Percentiles rank a stretch among this genome's conserved stretches.
Conservation (phyloP, 352 stramenopile genomes). For the Phytophthora megakarya region DNA sequence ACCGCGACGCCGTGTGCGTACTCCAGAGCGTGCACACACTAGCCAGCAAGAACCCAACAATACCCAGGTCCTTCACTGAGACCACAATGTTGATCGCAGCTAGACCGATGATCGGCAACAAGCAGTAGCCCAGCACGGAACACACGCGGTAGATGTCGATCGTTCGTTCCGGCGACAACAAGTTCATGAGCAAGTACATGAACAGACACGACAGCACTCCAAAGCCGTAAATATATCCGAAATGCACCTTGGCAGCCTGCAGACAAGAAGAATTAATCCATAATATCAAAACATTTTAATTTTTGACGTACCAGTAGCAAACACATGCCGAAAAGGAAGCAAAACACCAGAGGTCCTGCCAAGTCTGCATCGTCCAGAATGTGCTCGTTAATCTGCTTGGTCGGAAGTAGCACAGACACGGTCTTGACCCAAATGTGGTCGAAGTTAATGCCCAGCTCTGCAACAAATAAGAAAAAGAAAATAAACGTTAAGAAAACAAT, state of each 20-base stretch:
- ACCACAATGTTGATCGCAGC: conserved; percentile 94
- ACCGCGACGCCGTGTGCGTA: conserved; percentile 93
- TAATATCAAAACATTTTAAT: too few species aligned
- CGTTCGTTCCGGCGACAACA: conserved; percentile 87
- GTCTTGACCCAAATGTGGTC: conserved; percentile 98
- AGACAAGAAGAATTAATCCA: background rate
- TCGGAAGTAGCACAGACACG: conserved; percentile 94
- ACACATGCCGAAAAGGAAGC: conserved; percentile 93
- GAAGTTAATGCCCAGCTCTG: conserved; percentile 98
- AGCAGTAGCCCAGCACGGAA: conserved; percentile 96
- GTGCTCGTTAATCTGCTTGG: conserved; percentile 86
- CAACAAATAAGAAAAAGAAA: conserved; percentile 12
- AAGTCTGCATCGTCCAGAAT: conserved; percentile 94
- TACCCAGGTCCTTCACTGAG: conserved; percentile 76
- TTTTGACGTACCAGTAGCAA: conserved; percentile 82
- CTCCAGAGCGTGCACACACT: conserved; percentile 93
- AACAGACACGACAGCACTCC: conserved; percentile 95
- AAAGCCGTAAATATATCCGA: conserved; percentile 99
- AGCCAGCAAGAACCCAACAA: conserved; percentile 86
- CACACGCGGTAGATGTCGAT: conserved; percentile 95
- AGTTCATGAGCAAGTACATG: conserved; percentile 96
- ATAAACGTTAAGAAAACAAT: conserved; percentile 4
- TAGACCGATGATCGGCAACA: conserved; percentile 96
- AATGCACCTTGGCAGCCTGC: conserved; percentile 94
- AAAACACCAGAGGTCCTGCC: conserved; percentile 95